These are phyloP conservation scores for Lentinula raphanica DNA, from an alignment of 768 basidiomycete species.

Conservation along the genomic window DNA sequence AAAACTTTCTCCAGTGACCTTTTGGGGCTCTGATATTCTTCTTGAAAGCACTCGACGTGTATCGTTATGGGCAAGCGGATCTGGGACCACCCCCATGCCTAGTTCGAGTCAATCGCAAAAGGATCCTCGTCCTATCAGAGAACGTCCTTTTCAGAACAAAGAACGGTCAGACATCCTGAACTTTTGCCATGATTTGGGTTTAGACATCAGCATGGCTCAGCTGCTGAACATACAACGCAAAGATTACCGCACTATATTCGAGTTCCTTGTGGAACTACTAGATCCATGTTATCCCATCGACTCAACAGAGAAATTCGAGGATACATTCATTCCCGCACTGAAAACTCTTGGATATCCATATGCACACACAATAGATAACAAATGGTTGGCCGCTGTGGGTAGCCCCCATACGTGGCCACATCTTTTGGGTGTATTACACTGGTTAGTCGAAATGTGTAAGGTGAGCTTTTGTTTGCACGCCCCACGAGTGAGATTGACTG, in stretches of 20 bases:
- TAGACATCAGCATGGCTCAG: slow-evolving; percentile 62
- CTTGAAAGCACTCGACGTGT: slow-evolving; percentile 65
- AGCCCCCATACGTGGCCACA: slow-evolving; percentile 91
- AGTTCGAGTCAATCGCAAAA: slow-evolving; percentile 53
- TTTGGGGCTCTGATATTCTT: neutral
- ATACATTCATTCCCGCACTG: slow-evolving; percentile 75
- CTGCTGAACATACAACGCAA: slow-evolving; percentile 77
- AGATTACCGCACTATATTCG: slow-evolving; percentile 82
- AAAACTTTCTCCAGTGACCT: slow-evolving; percentile 6
- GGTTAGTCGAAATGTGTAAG: slow-evolving; percentile 84
- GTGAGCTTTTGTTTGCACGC: slow-evolving; percentile 35
- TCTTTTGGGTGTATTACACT: slow-evolving; percentile 83
- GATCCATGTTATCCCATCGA: slow-evolving; percentile 66
- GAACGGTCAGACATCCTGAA: slow-evolving; percentile 73
- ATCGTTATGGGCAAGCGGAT: slow-evolving; percentile 60
- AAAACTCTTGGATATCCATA: slow-evolving; percentile 81
- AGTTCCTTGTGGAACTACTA: slow-evolving; percentile 63
- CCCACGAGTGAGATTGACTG: slow-evolving; percentile 16
- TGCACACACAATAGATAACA: slow-evolving; percentile 70
- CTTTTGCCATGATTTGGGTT: slow-evolving; percentile 63
- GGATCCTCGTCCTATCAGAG: slow-evolving; percentile 76
- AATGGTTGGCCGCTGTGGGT: slow-evolving; percentile 84
- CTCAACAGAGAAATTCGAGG: slow-evolving; percentile 55
- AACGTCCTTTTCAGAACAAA: slow-evolving; percentile 64
- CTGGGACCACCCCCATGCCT: slow-evolving; percentile 36